phyloP scores from a whole-genome alignment of 192 early-diverging fungal genomes.

The Backusella psychrophila region DNA sequence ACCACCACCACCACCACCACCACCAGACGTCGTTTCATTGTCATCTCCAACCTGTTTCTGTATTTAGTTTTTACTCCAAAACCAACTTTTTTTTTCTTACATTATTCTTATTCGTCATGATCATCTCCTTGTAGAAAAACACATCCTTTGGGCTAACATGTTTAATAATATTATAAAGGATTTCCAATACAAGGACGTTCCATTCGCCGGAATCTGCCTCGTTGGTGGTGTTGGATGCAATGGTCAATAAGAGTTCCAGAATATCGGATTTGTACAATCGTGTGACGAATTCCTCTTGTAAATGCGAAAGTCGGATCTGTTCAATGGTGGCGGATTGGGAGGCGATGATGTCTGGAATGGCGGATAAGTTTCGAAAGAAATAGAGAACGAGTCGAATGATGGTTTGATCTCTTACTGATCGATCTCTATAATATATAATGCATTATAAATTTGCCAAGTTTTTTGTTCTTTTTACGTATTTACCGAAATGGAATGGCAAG shows the following conservation, averaged over 20 bases:
- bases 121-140: conserved; percentile 10
- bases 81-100: not conserved
- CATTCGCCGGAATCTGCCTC: conserved; percentile 59
- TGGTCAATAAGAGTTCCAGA: conserved; percentile 65
- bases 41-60: not conserved
- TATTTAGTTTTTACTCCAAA: not conserved
- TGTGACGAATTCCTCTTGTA: conserved; percentile 50
- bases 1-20: not conserved
- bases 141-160: conserved; percentile 49
- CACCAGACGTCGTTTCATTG: conserved; percentile 25
- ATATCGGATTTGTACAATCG: conserved; percentile 58
- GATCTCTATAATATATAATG: conserved; percentile 37
- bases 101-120: not conserved
- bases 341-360: conserved; percentile 70
- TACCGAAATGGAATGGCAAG: conserved; percentile 47
- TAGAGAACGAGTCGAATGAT: conserved; percentile 69
- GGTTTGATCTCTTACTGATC: conserved; percentile 55
- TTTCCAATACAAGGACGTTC: conserved; percentile 63
- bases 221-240: conserved; percentile 59
- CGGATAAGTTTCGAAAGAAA: conserved; percentile 78
- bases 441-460: not conserved
- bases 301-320: conserved; percentile 50
- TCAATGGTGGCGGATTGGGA: conserved; percentile 54
- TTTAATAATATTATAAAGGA: conserved; percentile 59
- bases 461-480: not conserved